Evolutionary conservation across 352 stramenopile species (phyloP), one percentile per base, ranked within the genome.

Genomic region (Chrysophaeum taylorii): DNA sequence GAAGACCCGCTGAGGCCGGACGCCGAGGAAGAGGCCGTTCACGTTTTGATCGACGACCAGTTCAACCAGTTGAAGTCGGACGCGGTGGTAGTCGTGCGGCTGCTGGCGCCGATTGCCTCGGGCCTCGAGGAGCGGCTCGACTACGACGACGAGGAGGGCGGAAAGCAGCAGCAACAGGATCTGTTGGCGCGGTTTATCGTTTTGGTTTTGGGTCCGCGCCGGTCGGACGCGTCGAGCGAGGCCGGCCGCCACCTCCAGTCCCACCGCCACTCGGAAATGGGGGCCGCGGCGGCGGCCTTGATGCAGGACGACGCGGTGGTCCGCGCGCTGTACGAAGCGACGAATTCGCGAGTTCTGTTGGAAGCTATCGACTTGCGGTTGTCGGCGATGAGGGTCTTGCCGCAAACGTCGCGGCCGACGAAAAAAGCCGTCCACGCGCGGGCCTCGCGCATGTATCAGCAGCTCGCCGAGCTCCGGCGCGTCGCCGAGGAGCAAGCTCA

Each of bases 261-360:
- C 18, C 5, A 18, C 9, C 48, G 48, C 25, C 48, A 60, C 18
- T 18, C 33, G 18, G 48, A 60, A 25, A 60, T 60, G 48, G 48
- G 48, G 18, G 48, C 48, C 5, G 48, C 48, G 48, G 48, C 48
- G 18, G 48, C 48, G 18, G 48, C 48, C 18, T 33, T 60, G 48
- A n/a, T 60, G 18, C 48, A 60, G 48, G 48, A 60, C 48, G 48
- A 60, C 48, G n/a, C 48, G 18, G 48, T 60, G 18, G 48, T 60
- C 18, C 48, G 25, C 18, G 48, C 33, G 5, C 18, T 25, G 18
- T 60, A 60, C 25, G 25, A 60, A 9, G 18, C 18, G 18, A 60
- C 18, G 18, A 9, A 5, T 9, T 7, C 48, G 48, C 25, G 25
- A 5, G 5, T 33, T 4, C 5, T 60, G 48, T 21, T 60, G 5